Base-by-base conservation (phyloP, 2,329 filamentous ascomycete genomes). In the Fusarium irregulare region DNA sequence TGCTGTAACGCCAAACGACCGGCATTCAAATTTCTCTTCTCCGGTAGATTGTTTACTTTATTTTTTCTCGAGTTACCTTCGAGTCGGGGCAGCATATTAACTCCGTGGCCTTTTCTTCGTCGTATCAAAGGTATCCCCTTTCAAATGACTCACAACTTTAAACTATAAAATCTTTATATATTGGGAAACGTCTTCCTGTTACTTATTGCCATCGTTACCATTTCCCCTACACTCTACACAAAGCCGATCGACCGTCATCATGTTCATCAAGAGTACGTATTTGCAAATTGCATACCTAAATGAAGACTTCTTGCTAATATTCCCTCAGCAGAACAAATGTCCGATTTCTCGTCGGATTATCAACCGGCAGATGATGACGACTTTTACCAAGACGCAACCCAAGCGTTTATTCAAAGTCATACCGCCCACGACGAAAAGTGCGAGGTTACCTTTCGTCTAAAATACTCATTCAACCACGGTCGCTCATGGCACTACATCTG, bases 351-450 rank as follows among this genome's bases (percentile, higher is more conserved):
- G 11, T 37, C 34, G 18, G 34, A 37, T 12, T 20, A 1, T 5
- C 16, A 32, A 49, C 37, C 18, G 2, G 16, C 5, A 28, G 61
- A 66, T 7, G 61, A 66, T 0, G 61, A 66, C 4, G 44, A 66
- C 11, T 47, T 60, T n/a, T 66, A 54, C 9, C n/a, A 49, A 12
- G 47, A 46, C 30, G 63, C 63, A 18, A 32, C 32, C 8, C 37
- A 44, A 20, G 45, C 57, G 9, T 9, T 28, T 11, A 66, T 66
- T 6, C 42, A 66, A 21, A 27, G 30, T 10, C 55, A 66, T 16
- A 40, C 44, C 6, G 5, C 41, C 25, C 63, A 66, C 8, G 20
- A 13, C 18, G 41, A 46, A 8, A 45, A 30, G 27, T 49, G 55
- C 25, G 46, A 66, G 11, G 44, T 66, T 8, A 34, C 30, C 0